A percentile compares a stretch with the other conserved stretches of the same genome.
Evolutionary conservation across 2,329 filamentous ascomycete species (phyloP).

Genomic region (Aureobasidium sp.): DNA sequence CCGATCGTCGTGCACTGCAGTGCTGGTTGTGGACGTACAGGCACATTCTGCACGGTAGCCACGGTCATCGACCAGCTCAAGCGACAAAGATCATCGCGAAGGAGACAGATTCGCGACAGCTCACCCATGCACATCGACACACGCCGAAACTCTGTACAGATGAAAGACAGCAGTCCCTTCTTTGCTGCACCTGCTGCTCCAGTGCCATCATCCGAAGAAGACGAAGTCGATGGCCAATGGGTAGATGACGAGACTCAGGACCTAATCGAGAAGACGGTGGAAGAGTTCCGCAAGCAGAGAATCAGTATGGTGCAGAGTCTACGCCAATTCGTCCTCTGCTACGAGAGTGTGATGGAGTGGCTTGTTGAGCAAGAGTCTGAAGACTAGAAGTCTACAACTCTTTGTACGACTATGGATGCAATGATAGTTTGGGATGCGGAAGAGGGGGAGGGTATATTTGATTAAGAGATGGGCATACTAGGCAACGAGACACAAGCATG

Average conservation of each 20-base stretch:
- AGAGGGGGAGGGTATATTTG: not conserved
- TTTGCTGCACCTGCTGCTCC: not conserved
- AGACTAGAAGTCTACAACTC: not conserved
- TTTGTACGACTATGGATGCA: not conserved
- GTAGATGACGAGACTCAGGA: slow-evolving; percentile 63
- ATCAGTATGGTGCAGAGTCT: slow-evolving; percentile 96
- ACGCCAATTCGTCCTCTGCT: slow-evolving; percentile 89
- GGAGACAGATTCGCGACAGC: slow-evolving; percentile 24
- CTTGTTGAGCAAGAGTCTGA: slow-evolving; percentile 39
- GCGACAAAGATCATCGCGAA: slow-evolving; percentile 50
- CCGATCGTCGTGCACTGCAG: slow-evolving; percentile 93
- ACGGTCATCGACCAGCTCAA: slow-evolving; percentile 95
- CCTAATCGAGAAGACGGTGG: slow-evolving; percentile 76
- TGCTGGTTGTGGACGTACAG: slow-evolving; percentile 89
- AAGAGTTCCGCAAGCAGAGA: slow-evolving; percentile 80
- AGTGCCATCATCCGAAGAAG: not conserved
- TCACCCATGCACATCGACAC: slow-evolving; percentile 38
- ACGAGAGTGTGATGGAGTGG: slow-evolving; percentile 92
- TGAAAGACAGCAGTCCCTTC: slow-evolving; percentile 13
- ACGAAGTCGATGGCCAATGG: slow-evolving; percentile 45
- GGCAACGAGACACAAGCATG: not conserved
- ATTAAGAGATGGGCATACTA: not conserved
- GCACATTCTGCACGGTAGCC: slow-evolving; percentile 94
- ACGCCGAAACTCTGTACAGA: not conserved
- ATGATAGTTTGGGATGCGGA: not conserved